Conservation (phyloP, 495 filamentous ascomycete species). For the Collariella sp. region DNA sequence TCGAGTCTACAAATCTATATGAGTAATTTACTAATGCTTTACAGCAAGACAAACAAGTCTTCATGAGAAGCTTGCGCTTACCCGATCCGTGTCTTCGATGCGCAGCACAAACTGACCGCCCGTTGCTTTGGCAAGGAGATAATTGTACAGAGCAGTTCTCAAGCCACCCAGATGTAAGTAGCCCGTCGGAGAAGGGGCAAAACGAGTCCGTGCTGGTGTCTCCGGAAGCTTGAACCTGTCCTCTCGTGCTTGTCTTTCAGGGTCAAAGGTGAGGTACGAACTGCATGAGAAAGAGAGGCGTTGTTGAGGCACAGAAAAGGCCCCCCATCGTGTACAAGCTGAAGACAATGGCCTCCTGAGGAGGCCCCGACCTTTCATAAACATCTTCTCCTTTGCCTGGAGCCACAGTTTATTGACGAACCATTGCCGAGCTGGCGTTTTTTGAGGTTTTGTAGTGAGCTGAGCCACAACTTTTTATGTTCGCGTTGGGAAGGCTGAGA, state of each 20-base stretch:
- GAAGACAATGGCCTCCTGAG: not conserved
- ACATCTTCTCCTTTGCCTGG: not conserved
- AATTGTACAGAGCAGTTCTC: constrained; percentile 88
- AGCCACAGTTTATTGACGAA: not conserved
- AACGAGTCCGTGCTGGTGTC: constrained; percentile 74
- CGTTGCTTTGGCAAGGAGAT: constrained; percentile 75
- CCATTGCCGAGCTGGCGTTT: not conserved
- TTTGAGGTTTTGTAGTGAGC: not conserved
- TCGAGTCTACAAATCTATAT: constrained; percentile 24
- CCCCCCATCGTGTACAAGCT: not conserved
- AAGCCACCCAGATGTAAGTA: constrained; percentile 87
- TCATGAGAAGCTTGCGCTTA: constrained; percentile 26
- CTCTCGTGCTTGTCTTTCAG: not conserved
- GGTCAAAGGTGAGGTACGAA: not conserved
- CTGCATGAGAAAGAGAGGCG: not conserved
- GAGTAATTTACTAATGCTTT: not conserved
- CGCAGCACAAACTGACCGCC: constrained; percentile 88
- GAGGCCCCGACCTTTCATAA: not conserved
- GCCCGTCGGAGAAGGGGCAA: constrained; percentile 92
- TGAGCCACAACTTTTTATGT: too few species aligned
- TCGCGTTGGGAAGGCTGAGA: too few species aligned
- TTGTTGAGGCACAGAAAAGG: not conserved
- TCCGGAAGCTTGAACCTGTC: constrained; percentile 38
- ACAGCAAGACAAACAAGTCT: not conserved
- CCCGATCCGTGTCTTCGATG: constrained; percentile 94